These are phyloP conservation scores for Citrullus mucosospermus DNA, from an alignment of 306 rosid genomes.

Conservation along the genomic window DNA sequence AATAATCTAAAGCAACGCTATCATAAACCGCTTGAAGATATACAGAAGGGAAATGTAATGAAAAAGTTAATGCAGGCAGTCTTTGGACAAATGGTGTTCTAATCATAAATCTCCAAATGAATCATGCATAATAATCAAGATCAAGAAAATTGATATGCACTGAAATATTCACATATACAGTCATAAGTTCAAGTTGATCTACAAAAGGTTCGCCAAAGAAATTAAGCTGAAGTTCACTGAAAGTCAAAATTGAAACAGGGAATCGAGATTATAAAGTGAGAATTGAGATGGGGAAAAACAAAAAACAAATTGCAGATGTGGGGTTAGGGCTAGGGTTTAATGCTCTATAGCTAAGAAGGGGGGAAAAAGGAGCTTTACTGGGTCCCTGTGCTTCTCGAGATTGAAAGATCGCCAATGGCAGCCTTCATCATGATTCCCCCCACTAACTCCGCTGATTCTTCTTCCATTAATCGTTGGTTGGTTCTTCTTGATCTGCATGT, in stretches of 20 bases:
- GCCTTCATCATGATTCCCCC: conserved; percentile 49
- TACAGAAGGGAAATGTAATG: conserved; percentile 11
- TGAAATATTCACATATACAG: neutral
- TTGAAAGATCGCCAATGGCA: conserved; percentile 8
- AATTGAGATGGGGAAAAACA: neutral
- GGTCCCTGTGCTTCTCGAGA: neutral
- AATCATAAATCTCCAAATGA: neutral
- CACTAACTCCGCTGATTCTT: conserved; percentile 29
- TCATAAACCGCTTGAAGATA: conserved; percentile 36
- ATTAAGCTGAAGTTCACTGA: neutral
- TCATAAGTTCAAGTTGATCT: neutral
- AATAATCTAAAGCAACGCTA: conserved; percentile 58
- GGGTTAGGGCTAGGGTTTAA: conserved; percentile 2
- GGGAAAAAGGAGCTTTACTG: conserved; percentile 1
- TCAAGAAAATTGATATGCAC: neutral
- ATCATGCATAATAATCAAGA: conserved; percentile 6
- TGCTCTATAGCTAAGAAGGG: conserved; percentile 6
- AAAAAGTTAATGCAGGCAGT: neutral
- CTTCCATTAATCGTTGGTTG: conserved; percentile 9
- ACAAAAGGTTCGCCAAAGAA: neutral
- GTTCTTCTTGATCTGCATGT: conserved; percentile 33
- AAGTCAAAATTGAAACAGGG: neutral
- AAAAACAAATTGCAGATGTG: neutral
- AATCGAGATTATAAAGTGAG: neutral
- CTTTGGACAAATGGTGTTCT: conserved; percentile 18